Evolutionary conservation across 305 asterid species (phyloP), one percentile per base, ranked within the genome.

Genomic region (Fraxinus sp.): DNA sequence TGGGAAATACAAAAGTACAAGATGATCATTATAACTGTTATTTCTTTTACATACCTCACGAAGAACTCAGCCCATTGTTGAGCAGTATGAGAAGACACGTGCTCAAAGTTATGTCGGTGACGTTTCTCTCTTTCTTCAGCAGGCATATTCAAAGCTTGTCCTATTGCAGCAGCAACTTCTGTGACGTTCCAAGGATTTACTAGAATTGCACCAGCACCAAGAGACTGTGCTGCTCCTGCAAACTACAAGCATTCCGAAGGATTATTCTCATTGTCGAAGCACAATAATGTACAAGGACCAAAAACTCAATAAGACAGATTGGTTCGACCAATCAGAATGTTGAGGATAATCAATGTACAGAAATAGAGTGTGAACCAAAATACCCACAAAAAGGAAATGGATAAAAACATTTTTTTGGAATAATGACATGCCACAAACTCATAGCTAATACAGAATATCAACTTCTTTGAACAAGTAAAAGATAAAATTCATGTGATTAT

Each of bases 171-270:
- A 83, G 99, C 97, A 87, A 96, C 98, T 87, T 96, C 99, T 57
- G 98, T 92, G 80, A 95, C 89, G 86, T 96, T 96, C 99, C 99
- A 96, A 13, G 99, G 99, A 89, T 96, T 96, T 77, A 96, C 98
- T 37, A 95, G 97, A 89, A 96, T 90, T 18, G 99, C 99, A 68
- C 99, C 98, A 70, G 99, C 99, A 75, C 99, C 99, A 78, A 96
- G 91, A 43, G 99, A 96, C 79, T 96, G 99, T 81, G 99, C 99
- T 82, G 99, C 99, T 86, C 99, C 99, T 79, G 99, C 99, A 90
- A 96, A 96, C 99, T 96, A 86, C 85, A 87, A 77, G 59, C 64
- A 76, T 36, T 32, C 30, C 49, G 81, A 76, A 81, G 72, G 80
- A 59, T 72, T 62, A 33, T 26, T 66, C 36, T 26, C 36, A 13